Evolutionary conservation across 2,329 filamentous ascomycete genomes (phyloP), one percentile per base, ranked within the genome.

Genomic region (Cadophora luteo-olivacea): DNA sequence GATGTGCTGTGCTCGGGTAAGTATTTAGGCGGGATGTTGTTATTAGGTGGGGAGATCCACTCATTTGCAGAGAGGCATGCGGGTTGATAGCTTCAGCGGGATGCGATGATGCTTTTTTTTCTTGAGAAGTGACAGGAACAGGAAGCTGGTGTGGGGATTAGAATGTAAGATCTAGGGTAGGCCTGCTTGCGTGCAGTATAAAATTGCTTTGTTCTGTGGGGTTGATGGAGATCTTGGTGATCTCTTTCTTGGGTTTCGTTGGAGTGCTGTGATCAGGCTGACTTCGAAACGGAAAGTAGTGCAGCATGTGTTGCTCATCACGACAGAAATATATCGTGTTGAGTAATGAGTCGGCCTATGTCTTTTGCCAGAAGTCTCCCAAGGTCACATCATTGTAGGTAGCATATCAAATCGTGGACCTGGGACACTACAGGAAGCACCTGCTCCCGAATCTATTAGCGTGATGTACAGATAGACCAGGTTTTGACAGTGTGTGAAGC

Each of bases 1-100:
- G 22, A 45, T 51, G 58, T 16, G 6, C 19, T 32, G 24, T 16
- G 16, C 33, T 57, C 68, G 65, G 68, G 38, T 67, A 54, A 69
- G 55, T 65, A 11, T 65, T 68, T 80, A 77, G 29, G 61, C 61
- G 61, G 24, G 16, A 19, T 22, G 25, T n/a, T 52, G n/a, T 64
- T 24, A 65, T 64, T 68, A 61, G 61, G 24, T 29, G 12, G 61
- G 32, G 16, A 49, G 36, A 14, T n/a, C 49, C 55, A 32, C 55
- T 38, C n/a, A 29, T 36, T 11, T 45, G 41, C 41, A 45, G 41
- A 45, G n/a, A 49, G 41, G 16, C 12, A 57, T 57, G 29, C 55
- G 55, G 55, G 38, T 29, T 60, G 22, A 41, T 4, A 60, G 57
- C n/a, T 60, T n/a, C 4, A 45, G 33, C 36, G 3, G 57, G 36